phyloP scores from a whole-genome alignment of 805 yeast genomes.

The Yamadazyma endophytica region DNA sequence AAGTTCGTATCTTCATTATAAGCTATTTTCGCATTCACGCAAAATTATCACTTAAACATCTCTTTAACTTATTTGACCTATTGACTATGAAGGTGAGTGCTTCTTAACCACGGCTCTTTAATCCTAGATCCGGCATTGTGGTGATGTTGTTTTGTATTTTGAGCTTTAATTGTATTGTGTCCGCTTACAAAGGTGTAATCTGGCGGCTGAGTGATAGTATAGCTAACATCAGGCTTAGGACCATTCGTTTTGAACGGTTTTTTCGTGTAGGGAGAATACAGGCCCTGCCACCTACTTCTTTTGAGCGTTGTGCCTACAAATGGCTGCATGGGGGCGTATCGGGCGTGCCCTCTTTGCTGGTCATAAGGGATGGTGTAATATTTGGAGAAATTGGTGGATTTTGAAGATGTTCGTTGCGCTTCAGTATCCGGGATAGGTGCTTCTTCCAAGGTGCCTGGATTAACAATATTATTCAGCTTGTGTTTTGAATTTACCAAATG shows the following conservation, averaged over 20 bases:
- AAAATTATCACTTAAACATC: no score
- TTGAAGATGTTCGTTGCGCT: neutral
- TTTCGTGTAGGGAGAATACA: neutral
- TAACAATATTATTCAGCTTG: neutral
- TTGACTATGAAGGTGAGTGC: no score
- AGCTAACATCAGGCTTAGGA: conserved; percentile 7
- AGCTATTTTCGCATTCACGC: no score
- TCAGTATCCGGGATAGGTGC: conserved; percentile 7
- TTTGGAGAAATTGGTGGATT: conserved; percentile 2
- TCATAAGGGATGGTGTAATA: conserved; percentile 11
- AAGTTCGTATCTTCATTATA: no score
- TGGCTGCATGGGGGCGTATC: conserved; percentile 13
- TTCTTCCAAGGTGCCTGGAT: conserved; percentile 6
- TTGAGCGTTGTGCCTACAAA: conserved; percentile 5
- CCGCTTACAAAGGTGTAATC: conserved; percentile 7
- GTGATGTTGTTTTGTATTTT: conserved; percentile 1
- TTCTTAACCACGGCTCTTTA: conserved; percentile 2
- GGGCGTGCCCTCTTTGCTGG: conserved; percentile 9
- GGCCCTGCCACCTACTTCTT: conserved; percentile 3
- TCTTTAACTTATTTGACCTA: no score
- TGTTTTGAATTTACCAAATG: conserved; percentile 4
- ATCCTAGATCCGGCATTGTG: conserved; percentile 6
- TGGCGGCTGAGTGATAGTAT: conserved; percentile 12
- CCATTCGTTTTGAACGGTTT: conserved; percentile 2
- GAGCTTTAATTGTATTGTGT: conserved; percentile 4